phyloP scores from a whole-genome alignment of 2,329 filamentous ascomycete genomes.

The Ploettnerulaceae sp. region DNA sequence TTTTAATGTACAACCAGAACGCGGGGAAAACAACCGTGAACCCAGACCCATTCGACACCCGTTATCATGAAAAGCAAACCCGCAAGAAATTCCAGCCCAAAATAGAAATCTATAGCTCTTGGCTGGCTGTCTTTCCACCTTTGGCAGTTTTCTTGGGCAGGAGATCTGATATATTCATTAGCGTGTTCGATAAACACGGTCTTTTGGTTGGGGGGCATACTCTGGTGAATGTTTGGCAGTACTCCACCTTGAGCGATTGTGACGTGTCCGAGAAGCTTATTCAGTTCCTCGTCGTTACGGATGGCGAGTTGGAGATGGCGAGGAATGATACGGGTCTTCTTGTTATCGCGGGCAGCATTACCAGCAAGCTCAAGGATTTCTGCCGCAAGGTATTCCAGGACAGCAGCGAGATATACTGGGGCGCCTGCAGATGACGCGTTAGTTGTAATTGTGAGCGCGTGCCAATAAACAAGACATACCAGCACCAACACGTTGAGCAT shows the following conservation, averaged over 20 bases:
- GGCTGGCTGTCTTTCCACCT: conserved; percentile 85
- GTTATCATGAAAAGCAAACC: conserved; percentile 62
- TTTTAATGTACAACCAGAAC: conserved; percentile 68
- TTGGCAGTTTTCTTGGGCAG: conserved; percentile 99
- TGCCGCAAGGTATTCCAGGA: conserved; percentile 96
- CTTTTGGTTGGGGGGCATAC: conserved; percentile 56
- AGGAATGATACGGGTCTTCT: conserved; percentile 99
- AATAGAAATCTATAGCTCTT: conserved; percentile 76
- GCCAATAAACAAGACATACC: conserved; percentile 47
- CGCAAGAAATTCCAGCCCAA: conserved; percentile 53
- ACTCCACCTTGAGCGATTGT: conserved; percentile 98
- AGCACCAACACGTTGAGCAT: conserved; percentile 98
- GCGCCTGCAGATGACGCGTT: conserved; percentile 49
- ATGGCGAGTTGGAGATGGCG: conserved; percentile 99
- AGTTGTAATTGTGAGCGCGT: conserved; percentile 23
- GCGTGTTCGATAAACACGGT: conserved; percentile 1
- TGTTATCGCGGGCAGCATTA: conserved; percentile 98
- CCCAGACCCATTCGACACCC: conserved; percentile 70
- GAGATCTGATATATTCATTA: conserved; percentile 63
- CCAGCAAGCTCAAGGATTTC: conserved; percentile 99
- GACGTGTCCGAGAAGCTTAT: conserved; percentile 95
- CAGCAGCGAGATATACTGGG: conserved; percentile 93
- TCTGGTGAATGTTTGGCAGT: conserved; percentile 94
- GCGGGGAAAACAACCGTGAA: conserved; percentile 62
- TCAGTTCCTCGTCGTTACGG: conserved; percentile 98